Evolutionary conservation across 2,329 filamentous ascomycete genomes (phyloP).

Genomic region (Diaporthe batatas): DNA sequence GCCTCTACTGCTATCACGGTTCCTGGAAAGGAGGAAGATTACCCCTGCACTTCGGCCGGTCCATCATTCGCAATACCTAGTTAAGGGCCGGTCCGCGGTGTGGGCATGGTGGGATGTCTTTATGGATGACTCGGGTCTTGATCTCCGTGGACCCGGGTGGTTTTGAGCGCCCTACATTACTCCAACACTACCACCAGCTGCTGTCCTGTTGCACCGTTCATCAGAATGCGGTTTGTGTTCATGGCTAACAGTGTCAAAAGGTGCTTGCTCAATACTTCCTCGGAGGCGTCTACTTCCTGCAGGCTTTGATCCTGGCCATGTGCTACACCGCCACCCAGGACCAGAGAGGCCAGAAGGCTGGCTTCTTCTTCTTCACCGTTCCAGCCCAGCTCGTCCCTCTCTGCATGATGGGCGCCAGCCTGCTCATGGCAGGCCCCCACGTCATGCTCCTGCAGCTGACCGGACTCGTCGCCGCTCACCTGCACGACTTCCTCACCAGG

Average conservation of each 20-base stretch:
- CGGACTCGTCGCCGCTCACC: constrained; percentile 88
- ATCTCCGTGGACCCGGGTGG: constrained; percentile 70
- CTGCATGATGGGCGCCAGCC: constrained; percentile 80
- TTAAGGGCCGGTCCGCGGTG: constrained; percentile 72
- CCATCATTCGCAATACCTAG: constrained; percentile 77
- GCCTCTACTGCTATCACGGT: constrained; percentile 80
- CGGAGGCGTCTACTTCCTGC: constrained; percentile 64
- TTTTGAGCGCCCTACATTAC: constrained; percentile 74
- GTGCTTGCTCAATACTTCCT: constrained; percentile 66
- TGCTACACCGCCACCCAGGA: constrained; percentile 89
- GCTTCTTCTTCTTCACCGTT: constrained; percentile 86
- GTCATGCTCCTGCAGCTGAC: constrained; percentile 74
- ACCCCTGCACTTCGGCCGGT: constrained; percentile 74
- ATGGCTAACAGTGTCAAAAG: constrained; percentile 52
- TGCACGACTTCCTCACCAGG: constrained; percentile 90
- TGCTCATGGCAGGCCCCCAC: constrained; percentile 74
- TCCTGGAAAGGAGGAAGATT: constrained; percentile 88
- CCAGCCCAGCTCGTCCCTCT: constrained; percentile 86
- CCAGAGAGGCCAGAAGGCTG: constrained; percentile 80
- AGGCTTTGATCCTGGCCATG: constrained; percentile 82
- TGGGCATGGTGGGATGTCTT: constrained; percentile 82
- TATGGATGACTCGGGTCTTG: constrained; percentile 76
- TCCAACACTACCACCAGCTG: constrained; percentile 44
- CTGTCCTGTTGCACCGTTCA: constrained; percentile 41
- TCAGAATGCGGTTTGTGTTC: neutral